Conservation (phyloP, 805 yeast species). For the Candida nemodendra region DNA sequence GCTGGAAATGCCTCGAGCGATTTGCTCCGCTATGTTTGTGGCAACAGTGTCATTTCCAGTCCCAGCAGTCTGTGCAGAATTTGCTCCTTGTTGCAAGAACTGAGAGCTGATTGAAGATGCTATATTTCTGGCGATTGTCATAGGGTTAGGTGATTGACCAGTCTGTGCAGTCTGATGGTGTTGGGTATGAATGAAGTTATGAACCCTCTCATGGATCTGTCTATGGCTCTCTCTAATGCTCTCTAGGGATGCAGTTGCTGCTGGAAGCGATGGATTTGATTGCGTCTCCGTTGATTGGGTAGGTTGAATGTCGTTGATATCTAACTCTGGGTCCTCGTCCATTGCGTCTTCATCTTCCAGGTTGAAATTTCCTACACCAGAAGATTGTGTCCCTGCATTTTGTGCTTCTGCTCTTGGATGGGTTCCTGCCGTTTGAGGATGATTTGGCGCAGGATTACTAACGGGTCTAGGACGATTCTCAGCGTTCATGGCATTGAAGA, state of each 20-base stretch:
- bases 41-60: slow-evolving; percentile 3
- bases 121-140: slow-evolving; percentile 15
- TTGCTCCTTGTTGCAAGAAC: slow-evolving; percentile 1
- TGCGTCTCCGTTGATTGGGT: background rate
- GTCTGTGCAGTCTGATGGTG: slow-evolving; percentile 7
- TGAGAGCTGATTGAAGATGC: slow-evolving; percentile 15
- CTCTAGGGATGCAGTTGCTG: background rate
- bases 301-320: slow-evolving; percentile 10
- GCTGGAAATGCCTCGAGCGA: slow-evolving; percentile 17
- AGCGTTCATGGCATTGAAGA: slow-evolving; percentile 3
- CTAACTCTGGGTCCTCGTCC: slow-evolving; percentile 21
- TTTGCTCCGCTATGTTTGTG: slow-evolving; percentile 15
- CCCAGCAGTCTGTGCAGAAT: background rate
- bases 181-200: slow-evolving; percentile 9
- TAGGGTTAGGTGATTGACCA: slow-evolving; percentile 7
- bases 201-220: slow-evolving; percentile 15
- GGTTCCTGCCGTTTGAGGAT: background rate
- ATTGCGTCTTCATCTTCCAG: slow-evolving; percentile 10
- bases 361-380: no score
- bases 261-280: background rate
- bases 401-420: no score
- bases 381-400: no score
- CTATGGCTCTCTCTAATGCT: slow-evolving; percentile 8
- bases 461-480: slow-evolving; percentile 2
- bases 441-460: background rate